phyloP scores from a whole-genome alignment of 1,139 yeast species.

The Pichia sp. region DNA sequence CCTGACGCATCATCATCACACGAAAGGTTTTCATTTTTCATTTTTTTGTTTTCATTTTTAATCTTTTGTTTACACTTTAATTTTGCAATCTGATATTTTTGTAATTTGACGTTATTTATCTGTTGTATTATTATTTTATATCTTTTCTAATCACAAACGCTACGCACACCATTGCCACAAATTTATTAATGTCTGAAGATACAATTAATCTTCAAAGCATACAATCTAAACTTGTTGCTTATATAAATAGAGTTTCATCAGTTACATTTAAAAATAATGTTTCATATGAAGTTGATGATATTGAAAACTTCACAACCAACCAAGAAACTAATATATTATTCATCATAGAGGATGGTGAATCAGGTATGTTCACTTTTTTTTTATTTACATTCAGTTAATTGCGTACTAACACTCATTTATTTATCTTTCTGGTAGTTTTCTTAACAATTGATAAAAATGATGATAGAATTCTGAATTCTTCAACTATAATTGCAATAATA shows the following conservation, averaged over 20 bases:
- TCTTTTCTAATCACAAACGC: not conserved
- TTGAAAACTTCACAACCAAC: not conserved
- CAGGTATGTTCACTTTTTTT: not conserved
- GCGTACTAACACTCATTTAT: not conserved
- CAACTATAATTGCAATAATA: conserved; percentile 5
- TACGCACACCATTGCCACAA: not conserved
- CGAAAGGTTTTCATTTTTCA: not conserved
- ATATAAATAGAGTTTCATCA: not conserved
- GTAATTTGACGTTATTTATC: not conserved
- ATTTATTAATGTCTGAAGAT: conserved; percentile 4
- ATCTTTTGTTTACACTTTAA: not conserved
- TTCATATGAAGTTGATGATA: not conserved
- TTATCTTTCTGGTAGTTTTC: not conserved
- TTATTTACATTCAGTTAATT: not conserved
- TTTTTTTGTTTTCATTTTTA: not conserved
- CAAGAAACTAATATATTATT: conserved; percentile 1
- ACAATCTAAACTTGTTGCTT: not conserved
- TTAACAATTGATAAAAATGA: not conserved
- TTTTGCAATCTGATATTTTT: not conserved
- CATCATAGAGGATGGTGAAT: not conserved
- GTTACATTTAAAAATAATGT: not conserved
- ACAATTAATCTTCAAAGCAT: not conserved
- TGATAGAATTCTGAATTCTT: not conserved
- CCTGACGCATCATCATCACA: not conserved
- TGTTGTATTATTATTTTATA: not conserved